Base-by-base conservation (phyloP, 345 rosid species). In the Salix exigua region DNA sequence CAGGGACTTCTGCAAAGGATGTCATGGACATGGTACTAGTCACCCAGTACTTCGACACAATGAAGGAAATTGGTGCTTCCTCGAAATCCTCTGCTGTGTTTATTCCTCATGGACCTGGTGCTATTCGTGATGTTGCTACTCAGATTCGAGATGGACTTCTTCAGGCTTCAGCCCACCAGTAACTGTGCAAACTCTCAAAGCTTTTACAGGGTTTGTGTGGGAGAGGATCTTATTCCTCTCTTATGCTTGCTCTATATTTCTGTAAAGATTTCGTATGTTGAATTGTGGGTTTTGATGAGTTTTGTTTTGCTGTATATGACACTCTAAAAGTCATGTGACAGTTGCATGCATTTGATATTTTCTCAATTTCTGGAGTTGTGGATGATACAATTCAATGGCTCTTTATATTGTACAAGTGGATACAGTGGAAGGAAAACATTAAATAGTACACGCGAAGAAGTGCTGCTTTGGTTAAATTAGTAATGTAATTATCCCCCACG, bases 61-160 rank as follows among this genome's bases (percentile, higher is more conserved):
- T 51, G 73, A 71, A 71, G 73, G 63, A 71, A 71, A 71, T 71
- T 18, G 64, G 73, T 50, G 73, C 42, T 55, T 51, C 66, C 21
- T 71, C 64, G 2, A 71, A 51, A 51, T 71, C 73, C 19, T 71
- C 73, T 19, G 28, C 61, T 1, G 76, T 63, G 18, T 73, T 73
- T 28, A 28, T 73, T 73, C 76, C 76, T 38, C 76, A 73, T 30
- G 70, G 70, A 44, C 76, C 76, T 26, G 76, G 76, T 63, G 76
- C 30, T 9, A 46, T 73, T 25, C 69, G 44, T 19, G 70, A 73
- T 62, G 76, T 63, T 63, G 76, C 70, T 62, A 26, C 58, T 28
- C 70, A 73, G 70, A 63, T 73, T 64, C 76, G 69, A 26, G 44
- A 44, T 63, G 76, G 76, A 30, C 76, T 63, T 26, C 67, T 73